Base-by-base conservation (phyloP, 179 eudicot genomes). In the Silene noctiflora region DNA sequence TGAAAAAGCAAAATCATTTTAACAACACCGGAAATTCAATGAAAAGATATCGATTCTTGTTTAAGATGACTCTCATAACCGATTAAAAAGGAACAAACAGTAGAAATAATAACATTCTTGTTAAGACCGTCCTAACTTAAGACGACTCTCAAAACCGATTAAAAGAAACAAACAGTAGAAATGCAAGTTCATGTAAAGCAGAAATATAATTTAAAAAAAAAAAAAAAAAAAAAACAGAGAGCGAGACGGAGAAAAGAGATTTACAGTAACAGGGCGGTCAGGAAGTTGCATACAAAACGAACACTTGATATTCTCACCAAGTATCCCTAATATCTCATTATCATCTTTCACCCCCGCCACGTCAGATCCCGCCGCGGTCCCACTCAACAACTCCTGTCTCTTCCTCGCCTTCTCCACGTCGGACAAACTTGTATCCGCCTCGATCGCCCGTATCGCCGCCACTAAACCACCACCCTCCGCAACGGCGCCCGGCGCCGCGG, bases 201-300 rank as follows among this genome's bases (percentile, higher is more conserved):
- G 5, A 21, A n/a, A 59, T n/a, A 12, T 1, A 22, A 1, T 35
- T 27, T 27, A 1, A 44, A 44, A 72, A 16, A 31, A 29, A 17
- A 2, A 16, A 31, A 29, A 17, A n/a, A 5, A 4, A 19, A 16
- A 31, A 29, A 17, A 2, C 20, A 20, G n/a, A 60, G 59, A 20
- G 4, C 10, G 13, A 55, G 33, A 77, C 16, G 7, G 58, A 65
- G 31, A 75, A 46, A 67, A 27, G 35, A 25, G 71, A 2, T 0
- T 35, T 86, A 94, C 98, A 80, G 98, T 87, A 55, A 94, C 92
- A 72, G 98, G 98, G 8, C 90, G 85, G 1, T 92, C 96, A 27
- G 95, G 94, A n/a, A 92, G 88, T 70, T 83, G 91, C 98, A 90
- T 89, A 85, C 98, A 94, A 65, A 92, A 84, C 1, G 98, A 89